Base-by-base conservation (phyloP, 2,329 filamentous ascomycete genomes). In the Fusarium oxysporum region DNA sequence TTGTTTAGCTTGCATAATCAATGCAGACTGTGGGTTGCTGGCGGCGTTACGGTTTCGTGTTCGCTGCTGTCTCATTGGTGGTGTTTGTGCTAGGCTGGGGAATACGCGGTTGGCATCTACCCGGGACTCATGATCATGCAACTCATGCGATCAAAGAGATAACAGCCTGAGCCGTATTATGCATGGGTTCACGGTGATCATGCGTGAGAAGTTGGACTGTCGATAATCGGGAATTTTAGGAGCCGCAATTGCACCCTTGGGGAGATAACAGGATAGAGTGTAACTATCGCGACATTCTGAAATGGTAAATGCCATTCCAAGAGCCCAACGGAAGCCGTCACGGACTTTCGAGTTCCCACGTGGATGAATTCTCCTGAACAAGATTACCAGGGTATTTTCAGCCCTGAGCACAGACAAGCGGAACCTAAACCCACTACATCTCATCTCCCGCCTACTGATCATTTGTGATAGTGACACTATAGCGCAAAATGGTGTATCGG, bases 391-490 rank as follows among this genome's bases (percentile, higher is more conserved):
- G 21, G 28, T 21, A 14, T 21, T n/a, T 12, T 37, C 65, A 44
- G 35, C 32, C 30, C 25, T n/a, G 30, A 53, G 64, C 62, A 61
- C 53, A 51, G 53, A 50, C 35, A 9, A 38, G 33, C 44, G 28
- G 38, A 51, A 38, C 37, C 23, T 45, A 51, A 30, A 51, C 13
- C 41, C 55, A 48, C 23, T 48, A 11, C 33, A 66, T 25, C 30
- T 65, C 44, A 51, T 67, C 45, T 67, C 64, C 62, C 44, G 48
- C 50, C 41, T 25, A 66, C 19, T 65, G 33, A 40, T 28, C 32
- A 56, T 59, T 38, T 33, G 28, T n/a, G 28, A 35, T 61, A 28
- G 37, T 44, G 58, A n/a, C 23, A 30, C 38, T 59, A 19, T 38
- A 43, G 30, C 32, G 6, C 13, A 32, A 8, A 25, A 59, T 21